These are phyloP conservation scores for Chrysophaeum taylorii DNA, from an alignment of 352 stramenopile species.

Conservation along the genomic window DNA sequence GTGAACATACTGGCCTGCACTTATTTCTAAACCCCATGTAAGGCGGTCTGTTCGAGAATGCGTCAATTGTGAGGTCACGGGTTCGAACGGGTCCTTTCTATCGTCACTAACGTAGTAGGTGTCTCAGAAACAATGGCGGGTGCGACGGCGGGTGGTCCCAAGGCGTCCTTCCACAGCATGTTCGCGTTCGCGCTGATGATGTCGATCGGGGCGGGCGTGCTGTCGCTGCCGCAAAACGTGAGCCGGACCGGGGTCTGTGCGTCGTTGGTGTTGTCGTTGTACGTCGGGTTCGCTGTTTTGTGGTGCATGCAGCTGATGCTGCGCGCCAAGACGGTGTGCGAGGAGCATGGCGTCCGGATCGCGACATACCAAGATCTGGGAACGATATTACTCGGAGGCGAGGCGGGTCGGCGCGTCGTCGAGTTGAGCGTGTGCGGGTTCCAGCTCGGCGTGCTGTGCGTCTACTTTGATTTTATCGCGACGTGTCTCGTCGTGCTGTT, in stretches of 20 bases:
- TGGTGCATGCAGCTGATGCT: neutral
- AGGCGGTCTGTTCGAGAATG: too few relatives aligned
- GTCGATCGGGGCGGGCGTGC: neutral
- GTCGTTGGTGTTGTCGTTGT: neutral
- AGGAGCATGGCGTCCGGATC: neutral
- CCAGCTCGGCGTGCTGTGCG: neutral
- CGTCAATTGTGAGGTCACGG: too few relatives aligned
- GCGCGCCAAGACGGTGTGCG: neutral
- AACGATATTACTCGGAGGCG: neutral
- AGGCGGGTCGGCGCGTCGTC: neutral
- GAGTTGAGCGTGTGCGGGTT: neutral
- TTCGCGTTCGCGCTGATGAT: neutral
- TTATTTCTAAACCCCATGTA: too few relatives aligned
- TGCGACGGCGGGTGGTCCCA: too few relatives aligned
- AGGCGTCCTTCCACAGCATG: neutral
- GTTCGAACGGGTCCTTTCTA: too few relatives aligned
- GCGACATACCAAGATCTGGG: neutral
- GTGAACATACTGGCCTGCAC: too few relatives aligned
- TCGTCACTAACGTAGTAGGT: too few relatives aligned
- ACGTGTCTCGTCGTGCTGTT: neutral
- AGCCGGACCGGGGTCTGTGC: neutral
- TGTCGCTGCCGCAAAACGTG: neutral
- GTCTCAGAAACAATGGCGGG: too few relatives aligned
- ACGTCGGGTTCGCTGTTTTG: neutral
- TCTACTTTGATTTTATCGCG: constrained; percentile 4